Evolutionary conservation across 192 early-diverging fungal genomes (phyloP).

Genomic region (Coemansia sp.): DNA sequence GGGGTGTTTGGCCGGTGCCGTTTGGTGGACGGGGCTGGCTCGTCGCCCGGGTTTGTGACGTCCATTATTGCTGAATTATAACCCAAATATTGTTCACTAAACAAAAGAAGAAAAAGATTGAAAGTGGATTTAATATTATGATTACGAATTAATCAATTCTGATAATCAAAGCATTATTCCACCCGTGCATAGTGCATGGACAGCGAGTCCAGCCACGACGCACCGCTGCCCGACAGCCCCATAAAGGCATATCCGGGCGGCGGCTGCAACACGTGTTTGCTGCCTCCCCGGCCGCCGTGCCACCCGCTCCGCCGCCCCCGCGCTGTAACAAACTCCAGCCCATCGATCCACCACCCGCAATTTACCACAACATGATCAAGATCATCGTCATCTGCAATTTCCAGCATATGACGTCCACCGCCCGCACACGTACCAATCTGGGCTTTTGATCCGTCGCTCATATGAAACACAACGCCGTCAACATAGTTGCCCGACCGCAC

Average conservation of each 20-base stretch:
- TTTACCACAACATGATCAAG: conserved; percentile 54
- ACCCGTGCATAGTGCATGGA: conserved; percentile 54
- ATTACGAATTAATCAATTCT: too few relatives aligned
- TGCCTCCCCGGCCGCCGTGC: conserved; percentile 59
- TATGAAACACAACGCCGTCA: conserved; percentile 55
- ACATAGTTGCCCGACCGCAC: conserved; percentile 54
- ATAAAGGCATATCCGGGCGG: conserved; percentile 57
- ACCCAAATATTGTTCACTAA: too few relatives aligned
- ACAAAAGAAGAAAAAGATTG: too few relatives aligned
- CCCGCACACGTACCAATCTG: conserved; percentile 53
- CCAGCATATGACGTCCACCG: conserved; percentile 21
- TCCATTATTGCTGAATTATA: too few relatives aligned
- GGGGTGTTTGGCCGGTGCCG: not conserved
- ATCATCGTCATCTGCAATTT: conserved; percentile 53
- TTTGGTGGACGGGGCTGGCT: not conserved
- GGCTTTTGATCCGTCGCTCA: conserved; percentile 48
- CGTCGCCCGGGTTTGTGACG: too few relatives aligned
- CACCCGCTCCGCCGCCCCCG: conserved; percentile 57
- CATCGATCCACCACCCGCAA: conserved; percentile 64
- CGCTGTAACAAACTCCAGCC: conserved; percentile 57
- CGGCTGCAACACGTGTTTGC: conserved; percentile 42
- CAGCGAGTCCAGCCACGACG: conserved; percentile 56
- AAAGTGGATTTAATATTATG: too few relatives aligned
- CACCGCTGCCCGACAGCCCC: conserved; percentile 59
- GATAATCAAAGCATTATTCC: not conserved